A percentile compares a stretch with the other conserved stretches of the same genome.
phyloP scores from a whole-genome alignment of 2,329 filamentous ascomycete genomes.

The Trichophyton benhamiae region DNA sequence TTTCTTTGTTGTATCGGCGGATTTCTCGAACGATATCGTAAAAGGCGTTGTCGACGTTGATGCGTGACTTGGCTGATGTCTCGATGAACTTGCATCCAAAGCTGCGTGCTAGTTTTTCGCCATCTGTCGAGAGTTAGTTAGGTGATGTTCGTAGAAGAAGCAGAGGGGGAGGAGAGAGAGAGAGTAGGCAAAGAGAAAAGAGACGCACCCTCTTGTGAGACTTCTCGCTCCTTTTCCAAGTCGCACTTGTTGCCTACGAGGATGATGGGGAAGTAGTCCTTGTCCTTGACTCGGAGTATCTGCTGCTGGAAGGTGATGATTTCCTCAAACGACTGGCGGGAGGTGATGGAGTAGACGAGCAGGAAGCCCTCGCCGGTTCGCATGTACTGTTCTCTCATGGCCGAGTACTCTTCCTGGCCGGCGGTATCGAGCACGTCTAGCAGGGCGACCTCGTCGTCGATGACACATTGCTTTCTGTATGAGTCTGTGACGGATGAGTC shows the following conservation, averaged over 20 bases:
- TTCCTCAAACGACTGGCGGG: constrained; percentile 93
- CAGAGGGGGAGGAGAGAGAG: too few species aligned
- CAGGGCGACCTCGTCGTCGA: constrained; percentile 94
- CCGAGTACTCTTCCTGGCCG: constrained; percentile 96
- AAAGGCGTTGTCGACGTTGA: constrained; percentile 97
- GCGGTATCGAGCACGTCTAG: constrained; percentile 97
- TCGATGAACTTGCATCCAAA: constrained; percentile 99
- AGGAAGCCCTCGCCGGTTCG: constrained; percentile 95
- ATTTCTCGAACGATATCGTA: constrained; percentile 98
- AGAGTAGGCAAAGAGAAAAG: not conserved
- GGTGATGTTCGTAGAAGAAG: too few species aligned
- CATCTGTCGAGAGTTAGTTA: constrained; percentile 50
- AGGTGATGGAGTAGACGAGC: constrained; percentile 95
- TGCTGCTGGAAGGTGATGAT: constrained; percentile 98
- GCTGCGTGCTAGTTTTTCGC: constrained; percentile 67
- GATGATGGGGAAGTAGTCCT: constrained; percentile 99
- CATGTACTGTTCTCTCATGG: constrained; percentile 94
- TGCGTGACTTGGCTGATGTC: constrained; percentile 94
- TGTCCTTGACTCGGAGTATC: constrained; percentile 96
- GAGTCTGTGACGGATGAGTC: constrained; percentile 53
- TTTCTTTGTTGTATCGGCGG: constrained; percentile 94
- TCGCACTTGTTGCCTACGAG: constrained; percentile 98
- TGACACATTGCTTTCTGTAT: constrained; percentile 98
- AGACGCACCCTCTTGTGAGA: constrained; percentile 73
- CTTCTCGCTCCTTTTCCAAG: constrained; percentile 82